Evolutionary conservation across 225 moss, liverwort and hornwort species (phyloP).

Genomic region (Anthoceros angustus): DNA sequence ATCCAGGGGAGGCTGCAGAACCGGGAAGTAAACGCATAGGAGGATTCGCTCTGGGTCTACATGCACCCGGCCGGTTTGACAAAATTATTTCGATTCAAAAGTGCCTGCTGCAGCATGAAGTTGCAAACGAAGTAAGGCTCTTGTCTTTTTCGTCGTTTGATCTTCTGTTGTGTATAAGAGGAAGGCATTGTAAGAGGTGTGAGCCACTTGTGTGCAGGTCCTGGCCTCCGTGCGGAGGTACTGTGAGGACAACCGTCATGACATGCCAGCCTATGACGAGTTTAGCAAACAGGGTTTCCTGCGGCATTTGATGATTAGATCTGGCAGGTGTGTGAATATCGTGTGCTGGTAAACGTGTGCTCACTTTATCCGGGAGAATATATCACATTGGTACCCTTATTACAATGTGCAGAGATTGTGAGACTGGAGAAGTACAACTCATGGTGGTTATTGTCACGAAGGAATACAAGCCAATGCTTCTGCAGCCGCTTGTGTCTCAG

Average conservation of each 20-base stretch:
- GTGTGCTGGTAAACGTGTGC: background rate
- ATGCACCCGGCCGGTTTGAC: slow-evolving; percentile 93
- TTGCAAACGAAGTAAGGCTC: slow-evolving; percentile 60
- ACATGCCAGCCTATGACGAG: slow-evolving; percentile 60
- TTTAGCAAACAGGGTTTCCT: slow-evolving; percentile 68
- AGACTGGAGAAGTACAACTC: slow-evolving; percentile 58
- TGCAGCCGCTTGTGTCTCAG: slow-evolving; percentile 58
- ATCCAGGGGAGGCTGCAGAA: slow-evolving; percentile 21
- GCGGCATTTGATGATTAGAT: slow-evolving; percentile 77
- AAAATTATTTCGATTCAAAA: slow-evolving; percentile 73
- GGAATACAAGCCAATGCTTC: slow-evolving; percentile 49
- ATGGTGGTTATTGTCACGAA: slow-evolving; percentile 96
- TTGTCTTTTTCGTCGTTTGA: background rate
- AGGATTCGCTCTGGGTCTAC: slow-evolving; percentile 83
- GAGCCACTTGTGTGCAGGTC: slow-evolving; percentile 30
- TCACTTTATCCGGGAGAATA: background rate
- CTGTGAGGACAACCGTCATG: slow-evolving; percentile 41
- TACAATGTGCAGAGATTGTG: slow-evolving; percentile 36
- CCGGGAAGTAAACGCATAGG: slow-evolving; percentile 13
- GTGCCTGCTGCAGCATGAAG: slow-evolving; percentile 72
- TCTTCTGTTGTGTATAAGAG: background rate
- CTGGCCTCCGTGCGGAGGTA: slow-evolving; percentile 49
- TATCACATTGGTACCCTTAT: background rate
- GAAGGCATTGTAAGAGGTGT: background rate
- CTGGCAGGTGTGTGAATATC: slow-evolving; percentile 57